These are phyloP conservation scores for Lentinula detonsa DNA, from an alignment of 768 basidiomycete genomes.

Conservation along the genomic window DNA sequence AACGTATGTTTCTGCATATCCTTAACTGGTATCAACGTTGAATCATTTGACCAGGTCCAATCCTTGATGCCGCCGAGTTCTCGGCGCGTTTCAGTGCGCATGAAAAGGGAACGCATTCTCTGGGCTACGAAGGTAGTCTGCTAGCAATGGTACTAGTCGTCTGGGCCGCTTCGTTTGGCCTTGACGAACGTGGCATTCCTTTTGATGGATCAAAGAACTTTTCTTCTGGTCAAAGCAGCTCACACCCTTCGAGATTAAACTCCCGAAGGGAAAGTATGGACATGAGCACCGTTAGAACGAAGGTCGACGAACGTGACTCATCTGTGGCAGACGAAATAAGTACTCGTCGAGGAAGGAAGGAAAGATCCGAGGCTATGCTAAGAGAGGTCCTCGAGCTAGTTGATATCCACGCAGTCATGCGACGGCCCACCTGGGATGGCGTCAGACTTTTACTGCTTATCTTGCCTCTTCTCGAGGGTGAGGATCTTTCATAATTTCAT, in stretches of 20 bases:
- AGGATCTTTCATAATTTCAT: constrained; percentile 12
- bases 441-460: constrained; percentile 74
- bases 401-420: constrained; percentile 71
- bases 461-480: constrained; percentile 82
- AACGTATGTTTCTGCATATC: constrained; percentile 47
- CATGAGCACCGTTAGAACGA: not conserved
- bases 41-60: constrained; percentile 54
- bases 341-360: constrained; percentile 34
- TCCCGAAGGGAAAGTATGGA: constrained; percentile 2
- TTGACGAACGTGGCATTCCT: constrained; percentile 72
- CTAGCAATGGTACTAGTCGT: constrained; percentile 76
- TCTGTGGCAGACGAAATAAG: not conserved
- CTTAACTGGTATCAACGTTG: constrained; percentile 4
- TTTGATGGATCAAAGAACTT: constrained; percentile 15
- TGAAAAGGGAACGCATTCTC: constrained; percentile 49
- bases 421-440: constrained; percentile 84
- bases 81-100: constrained; percentile 65
- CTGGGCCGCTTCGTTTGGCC: constrained; percentile 87
- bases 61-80: constrained; percentile 80
- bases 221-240: constrained; percentile 6
- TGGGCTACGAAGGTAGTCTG: constrained; percentile 71
- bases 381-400: constrained; percentile 74
- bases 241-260: not conserved
- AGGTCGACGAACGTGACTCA: not conserved
- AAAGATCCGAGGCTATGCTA: constrained; percentile 61